phyloP scores from a whole-genome alignment of 2,329 filamentous ascomycete species.

The Calonectria pauciramosa region DNA sequence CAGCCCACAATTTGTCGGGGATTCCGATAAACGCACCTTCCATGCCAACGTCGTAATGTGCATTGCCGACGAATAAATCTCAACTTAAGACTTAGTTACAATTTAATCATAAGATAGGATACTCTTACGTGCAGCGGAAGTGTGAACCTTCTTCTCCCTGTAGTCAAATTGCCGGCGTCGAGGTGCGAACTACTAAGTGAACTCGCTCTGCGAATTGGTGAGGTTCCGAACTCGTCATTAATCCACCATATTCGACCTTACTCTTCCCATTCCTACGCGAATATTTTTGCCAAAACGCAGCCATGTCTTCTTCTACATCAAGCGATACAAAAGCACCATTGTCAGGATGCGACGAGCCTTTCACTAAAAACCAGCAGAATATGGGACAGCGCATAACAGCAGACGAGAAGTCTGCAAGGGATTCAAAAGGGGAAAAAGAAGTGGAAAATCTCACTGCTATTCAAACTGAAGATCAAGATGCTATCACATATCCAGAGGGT shows the following conservation, averaged over 20 bases:
- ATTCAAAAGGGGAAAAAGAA: background rate
- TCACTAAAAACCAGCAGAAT: too few relatives aligned
- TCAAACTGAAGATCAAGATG: background rate
- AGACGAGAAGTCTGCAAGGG: too few relatives aligned
- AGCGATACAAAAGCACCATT: background rate
- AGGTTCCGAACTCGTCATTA: too few relatives aligned
- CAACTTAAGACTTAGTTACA: background rate
- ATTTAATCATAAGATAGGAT: background rate
- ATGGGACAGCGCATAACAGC: background rate
- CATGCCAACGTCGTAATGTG: too few relatives aligned
- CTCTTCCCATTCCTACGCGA: background rate
- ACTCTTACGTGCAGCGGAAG: background rate
- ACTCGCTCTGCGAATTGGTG: too few relatives aligned
- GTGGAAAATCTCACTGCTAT: too few relatives aligned
- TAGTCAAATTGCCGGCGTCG: background rate
- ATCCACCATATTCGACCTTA: too few relatives aligned
- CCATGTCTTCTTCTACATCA: background rate
- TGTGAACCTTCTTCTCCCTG: background rate
- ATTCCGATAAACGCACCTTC: background rate
- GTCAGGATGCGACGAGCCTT: background rate
- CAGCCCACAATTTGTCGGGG: background rate
- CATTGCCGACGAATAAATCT: background rate
- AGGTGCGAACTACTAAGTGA: background rate
- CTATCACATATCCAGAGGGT: slow-evolving; percentile 2
- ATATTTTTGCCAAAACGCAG: background rate